These are phyloP conservation scores for Lupinus albus DNA, from an alignment of 306 rosid species.

Conservation along the genomic window DNA sequence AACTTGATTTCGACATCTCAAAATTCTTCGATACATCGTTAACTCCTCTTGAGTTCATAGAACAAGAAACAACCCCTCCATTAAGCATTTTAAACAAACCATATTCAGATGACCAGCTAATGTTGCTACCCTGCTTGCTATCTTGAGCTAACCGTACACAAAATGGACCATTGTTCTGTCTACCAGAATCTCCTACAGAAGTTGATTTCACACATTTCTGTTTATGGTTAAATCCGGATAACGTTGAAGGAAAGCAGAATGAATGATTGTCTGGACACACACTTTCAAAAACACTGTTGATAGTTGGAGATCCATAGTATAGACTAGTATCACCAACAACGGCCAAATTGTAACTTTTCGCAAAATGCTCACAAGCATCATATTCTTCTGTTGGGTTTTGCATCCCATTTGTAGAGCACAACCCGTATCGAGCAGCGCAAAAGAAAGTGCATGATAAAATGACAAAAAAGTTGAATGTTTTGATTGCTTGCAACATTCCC, in stretches of 20 bases:
- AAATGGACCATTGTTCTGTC: conserved; percentile 47
- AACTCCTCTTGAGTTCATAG: conserved; percentile 61
- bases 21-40: conserved; percentile 47
- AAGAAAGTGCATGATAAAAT: conserved; percentile 55
- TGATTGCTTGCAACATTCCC: conserved; percentile 54
- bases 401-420: conserved; percentile 51
- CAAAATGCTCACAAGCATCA: conserved; percentile 55
- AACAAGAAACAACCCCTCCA: conserved; percentile 77
- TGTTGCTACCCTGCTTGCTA: conserved; percentile 52
- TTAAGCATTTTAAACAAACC: conserved; percentile 75
- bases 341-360: conserved; percentile 43
- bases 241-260: conserved; percentile 86
- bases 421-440: conserved; percentile 50
- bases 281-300: conserved; percentile 41
- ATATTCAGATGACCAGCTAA: conserved; percentile 74
- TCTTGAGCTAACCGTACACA: conserved; percentile 54
- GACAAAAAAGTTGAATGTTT: conserved; percentile 45
- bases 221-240: conserved; percentile 51
- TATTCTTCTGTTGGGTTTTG: conserved; percentile 44
- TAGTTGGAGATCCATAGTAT: conserved; percentile 42
- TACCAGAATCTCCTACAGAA: conserved; percentile 51
- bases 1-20: conserved; percentile 53
- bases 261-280: conserved; percentile 60
- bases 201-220: conserved; percentile 42
- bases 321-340: conserved; percentile 44